phyloP scores from a whole-genome alignment of 2,329 filamentous ascomycete species.

The Penicillium sclerotigenum region DNA sequence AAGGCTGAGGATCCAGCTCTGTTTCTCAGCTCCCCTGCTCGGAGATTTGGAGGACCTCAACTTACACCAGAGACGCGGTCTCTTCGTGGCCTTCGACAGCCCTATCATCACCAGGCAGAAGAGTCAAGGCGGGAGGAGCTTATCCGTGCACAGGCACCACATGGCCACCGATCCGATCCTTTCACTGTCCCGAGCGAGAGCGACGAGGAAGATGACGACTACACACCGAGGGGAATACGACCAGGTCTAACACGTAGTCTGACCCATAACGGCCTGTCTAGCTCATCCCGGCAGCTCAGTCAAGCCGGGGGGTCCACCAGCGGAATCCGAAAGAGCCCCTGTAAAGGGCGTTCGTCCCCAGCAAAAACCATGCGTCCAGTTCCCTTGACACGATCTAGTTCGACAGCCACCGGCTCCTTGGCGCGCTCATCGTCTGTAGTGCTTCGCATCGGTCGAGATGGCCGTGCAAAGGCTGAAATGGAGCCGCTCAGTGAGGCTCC shows the following conservation, averaged over 20 bases:
- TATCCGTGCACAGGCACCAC: conserved; percentile 32
- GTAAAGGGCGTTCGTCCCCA: conserved; percentile 45
- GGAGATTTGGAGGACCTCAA: conserved; percentile 44
- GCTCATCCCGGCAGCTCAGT: conserved; percentile 28
- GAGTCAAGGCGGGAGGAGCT: conserved; percentile 46
- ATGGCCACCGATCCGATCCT: conserved; percentile 28
- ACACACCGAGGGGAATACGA: conserved; percentile 32
- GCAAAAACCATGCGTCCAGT: conserved; percentile 36
- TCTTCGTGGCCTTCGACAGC: conserved; percentile 37
- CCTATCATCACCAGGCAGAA: conserved; percentile 50
- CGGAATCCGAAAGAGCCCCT: conserved; percentile 42
- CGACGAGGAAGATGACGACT: conserved; percentile 36
- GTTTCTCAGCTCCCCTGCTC: conserved; percentile 49
- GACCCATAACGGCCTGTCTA: conserved; percentile 39
- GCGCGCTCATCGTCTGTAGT: conserved; percentile 43
- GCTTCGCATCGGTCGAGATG: conserved; percentile 49
- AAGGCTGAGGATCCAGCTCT: conserved; percentile 47
- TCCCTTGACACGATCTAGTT: conserved; percentile 32
- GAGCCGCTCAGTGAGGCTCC: conserved; percentile 34
- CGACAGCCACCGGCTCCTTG: conserved; percentile 30
- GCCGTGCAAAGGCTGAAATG: conserved; percentile 48
- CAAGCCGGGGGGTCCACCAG: conserved; percentile 33
- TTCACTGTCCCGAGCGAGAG: conserved; percentile 31
- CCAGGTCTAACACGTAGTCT: conserved; percentile 41
- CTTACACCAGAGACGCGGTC: conserved; percentile 28